Evolutionary conservation across 2,329 filamentous ascomycete genomes (phyloP).

Genomic region (Harringtonia lauricola): DNA sequence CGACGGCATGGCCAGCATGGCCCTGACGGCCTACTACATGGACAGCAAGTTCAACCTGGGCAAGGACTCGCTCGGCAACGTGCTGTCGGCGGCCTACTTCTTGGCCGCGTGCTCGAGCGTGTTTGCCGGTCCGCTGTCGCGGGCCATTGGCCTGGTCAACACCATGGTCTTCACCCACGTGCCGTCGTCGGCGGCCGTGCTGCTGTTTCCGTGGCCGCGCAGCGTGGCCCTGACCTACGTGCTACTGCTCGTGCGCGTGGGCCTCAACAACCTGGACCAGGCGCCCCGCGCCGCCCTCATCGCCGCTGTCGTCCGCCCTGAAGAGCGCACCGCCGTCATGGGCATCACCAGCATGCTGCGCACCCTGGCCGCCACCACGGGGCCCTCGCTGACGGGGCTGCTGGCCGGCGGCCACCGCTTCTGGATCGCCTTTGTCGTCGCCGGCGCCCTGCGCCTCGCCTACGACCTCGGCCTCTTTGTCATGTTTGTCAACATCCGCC

Average conservation of each 20-base stretch:
- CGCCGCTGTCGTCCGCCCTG: slow-evolving; percentile 51
- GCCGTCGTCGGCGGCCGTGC: slow-evolving; percentile 49
- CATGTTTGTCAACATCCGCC: slow-evolving; percentile 46
- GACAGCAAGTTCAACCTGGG: slow-evolving; percentile 41
- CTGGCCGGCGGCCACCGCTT: slow-evolving; percentile 41
- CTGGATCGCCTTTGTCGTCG: slow-evolving; percentile 51
- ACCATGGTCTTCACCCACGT: slow-evolving; percentile 54
- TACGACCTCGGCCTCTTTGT: slow-evolving; percentile 50
- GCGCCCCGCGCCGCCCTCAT: slow-evolving; percentile 56
- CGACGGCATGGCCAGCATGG: slow-evolving; percentile 52
- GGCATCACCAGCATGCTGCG: slow-evolving; percentile 52
- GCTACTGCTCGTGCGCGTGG: slow-evolving; percentile 47
- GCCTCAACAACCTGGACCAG: slow-evolving; percentile 60
- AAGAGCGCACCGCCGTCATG: slow-evolving; percentile 60
- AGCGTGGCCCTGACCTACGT: slow-evolving; percentile 38
- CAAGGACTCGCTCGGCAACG: slow-evolving; percentile 49
- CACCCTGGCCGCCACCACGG: slow-evolving; percentile 44
- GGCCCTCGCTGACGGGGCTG: slow-evolving; percentile 43
- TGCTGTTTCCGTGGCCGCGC: slow-evolving; percentile 46
- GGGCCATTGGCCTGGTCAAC: slow-evolving; percentile 49
- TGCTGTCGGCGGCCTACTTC: slow-evolving; percentile 42
- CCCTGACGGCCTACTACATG: slow-evolving; percentile 47
- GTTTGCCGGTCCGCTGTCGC: slow-evolving; percentile 46
- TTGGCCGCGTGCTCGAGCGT: slow-evolving; percentile 41
- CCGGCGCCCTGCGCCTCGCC: slow-evolving; percentile 38